Percentiles rank a stretch among this genome's conserved stretches.
Conservation (phyloP, 768 basidiomycete genomes). For the Asterophora lycoperdoides region DNA sequence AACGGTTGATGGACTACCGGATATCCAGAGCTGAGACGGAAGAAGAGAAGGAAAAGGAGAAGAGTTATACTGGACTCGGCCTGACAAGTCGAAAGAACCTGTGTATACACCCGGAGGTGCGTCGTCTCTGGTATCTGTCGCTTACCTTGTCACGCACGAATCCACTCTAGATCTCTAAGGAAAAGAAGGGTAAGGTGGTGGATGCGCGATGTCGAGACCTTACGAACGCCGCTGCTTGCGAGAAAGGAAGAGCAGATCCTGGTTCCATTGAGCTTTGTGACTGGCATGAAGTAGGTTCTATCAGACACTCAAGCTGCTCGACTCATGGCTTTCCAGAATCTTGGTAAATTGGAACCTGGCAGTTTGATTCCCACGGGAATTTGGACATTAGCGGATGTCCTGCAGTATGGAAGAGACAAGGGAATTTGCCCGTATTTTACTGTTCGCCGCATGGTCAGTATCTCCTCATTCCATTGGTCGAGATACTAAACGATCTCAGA, state of each 20-base stretch:
- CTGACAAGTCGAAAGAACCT: slow-evolving; percentile 95
- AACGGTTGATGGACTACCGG: slow-evolving; percentile 89
- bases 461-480: background rate
- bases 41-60: slow-evolving; percentile 74
- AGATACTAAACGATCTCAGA: slow-evolving; percentile 41
- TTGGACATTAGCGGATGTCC: slow-evolving; percentile 91
- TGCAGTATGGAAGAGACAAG: slow-evolving; percentile 82
- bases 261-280: slow-evolving; percentile 89
- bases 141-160: slow-evolving; percentile 1
- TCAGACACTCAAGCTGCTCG: background rate
- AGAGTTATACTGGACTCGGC: slow-evolving; percentile 81
- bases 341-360: slow-evolving; percentile 79
- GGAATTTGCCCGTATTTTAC: slow-evolving; percentile 93
- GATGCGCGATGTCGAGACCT: slow-evolving; percentile 96
- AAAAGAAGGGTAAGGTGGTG: slow-evolving; percentile 97
- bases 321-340: slow-evolving; percentile 48
- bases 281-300: slow-evolving; percentile 82
- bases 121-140: slow-evolving; percentile 14
- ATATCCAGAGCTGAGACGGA: slow-evolving; percentile 65
- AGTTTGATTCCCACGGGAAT: slow-evolving; percentile 80
- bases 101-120: slow-evolving; percentile 90
- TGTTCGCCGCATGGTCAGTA: slow-evolving; percentile 84
- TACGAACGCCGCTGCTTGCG: slow-evolving; percentile 78
- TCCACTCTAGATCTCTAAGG: slow-evolving; percentile 73
- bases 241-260: slow-evolving; percentile 81